A percentile compares a stretch with the other conserved stretches of the same genome.
phyloP scores from a whole-genome alignment of 176 grass and related monocot genomes.

The Bromus sterilis region DNA sequence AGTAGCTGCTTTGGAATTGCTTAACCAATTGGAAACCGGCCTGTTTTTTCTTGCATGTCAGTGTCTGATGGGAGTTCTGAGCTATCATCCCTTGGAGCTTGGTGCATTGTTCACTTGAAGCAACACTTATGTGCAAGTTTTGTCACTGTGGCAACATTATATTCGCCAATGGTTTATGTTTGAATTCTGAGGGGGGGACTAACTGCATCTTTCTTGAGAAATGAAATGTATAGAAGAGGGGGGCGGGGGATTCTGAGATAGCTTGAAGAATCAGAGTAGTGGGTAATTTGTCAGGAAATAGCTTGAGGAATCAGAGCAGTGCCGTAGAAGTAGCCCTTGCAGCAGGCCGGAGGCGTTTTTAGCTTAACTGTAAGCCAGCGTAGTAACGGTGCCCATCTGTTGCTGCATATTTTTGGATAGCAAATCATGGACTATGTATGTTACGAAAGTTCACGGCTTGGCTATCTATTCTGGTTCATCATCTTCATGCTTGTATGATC shows the following conservation, averaged over 20 bases:
- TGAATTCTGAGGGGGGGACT: background rate
- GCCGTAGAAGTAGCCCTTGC: background rate
- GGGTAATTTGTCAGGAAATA: background rate
- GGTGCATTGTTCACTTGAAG: slow-evolving; percentile 7
- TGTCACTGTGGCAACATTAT: background rate
- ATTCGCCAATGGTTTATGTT: background rate
- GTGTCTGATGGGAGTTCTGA: slow-evolving; percentile 9
- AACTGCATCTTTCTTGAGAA: slow-evolving; percentile 8
- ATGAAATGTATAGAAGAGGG: background rate
- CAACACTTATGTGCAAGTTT: background rate
- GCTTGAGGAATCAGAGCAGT: slow-evolving; percentile 17
- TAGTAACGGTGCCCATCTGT: background rate
- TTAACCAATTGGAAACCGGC: background rate
- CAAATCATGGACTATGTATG: slow-evolving; percentile 20
- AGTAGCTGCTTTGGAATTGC: background rate
- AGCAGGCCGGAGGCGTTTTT: background rate
- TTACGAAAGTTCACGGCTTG: background rate
- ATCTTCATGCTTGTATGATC: background rate
- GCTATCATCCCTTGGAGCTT: background rate
- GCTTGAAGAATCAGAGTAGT: slow-evolving; percentile 11
- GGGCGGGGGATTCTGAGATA: background rate
- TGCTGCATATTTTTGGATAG: background rate
- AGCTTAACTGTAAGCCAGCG: background rate
- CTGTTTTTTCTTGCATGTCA: background rate
- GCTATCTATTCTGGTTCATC: background rate